Evolutionary conservation across 495 filamentous ascomycete species (phyloP).

Genomic region (Penicillium pancosmium): DNA sequence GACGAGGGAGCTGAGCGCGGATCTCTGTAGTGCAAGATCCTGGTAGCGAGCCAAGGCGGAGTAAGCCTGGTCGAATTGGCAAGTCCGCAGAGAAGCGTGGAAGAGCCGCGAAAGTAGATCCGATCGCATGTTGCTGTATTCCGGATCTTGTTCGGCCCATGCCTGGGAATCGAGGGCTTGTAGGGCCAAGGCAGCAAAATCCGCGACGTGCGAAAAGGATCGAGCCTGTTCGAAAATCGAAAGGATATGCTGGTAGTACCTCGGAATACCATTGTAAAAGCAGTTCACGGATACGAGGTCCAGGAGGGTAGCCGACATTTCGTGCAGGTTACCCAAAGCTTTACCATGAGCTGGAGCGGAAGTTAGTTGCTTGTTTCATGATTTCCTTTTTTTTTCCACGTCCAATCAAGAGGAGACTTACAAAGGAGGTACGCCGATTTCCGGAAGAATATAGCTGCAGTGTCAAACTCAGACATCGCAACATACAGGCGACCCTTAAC

Average conservation of each 20-base stretch:
- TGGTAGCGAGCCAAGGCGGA: constrained; percentile 72
- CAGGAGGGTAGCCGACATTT: constrained; percentile 63
- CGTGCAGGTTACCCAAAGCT: constrained; percentile 48
- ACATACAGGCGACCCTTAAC: constrained; percentile 81
- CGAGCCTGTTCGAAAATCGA: constrained; percentile 77
- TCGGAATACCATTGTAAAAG: constrained; percentile 74
- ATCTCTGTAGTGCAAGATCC: constrained; percentile 65
- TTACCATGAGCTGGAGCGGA: constrained; percentile 41
- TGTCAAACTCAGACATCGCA: constrained; percentile 67
- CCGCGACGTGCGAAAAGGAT: constrained; percentile 75
- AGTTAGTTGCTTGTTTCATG: constrained; percentile 12
- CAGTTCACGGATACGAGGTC: constrained; percentile 69
- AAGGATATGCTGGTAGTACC: constrained; percentile 86
- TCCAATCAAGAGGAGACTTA: constrained; percentile 46
- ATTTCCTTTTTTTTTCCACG: neutral
- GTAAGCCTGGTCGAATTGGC: constrained; percentile 80
- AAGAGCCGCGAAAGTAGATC: constrained; percentile 85
- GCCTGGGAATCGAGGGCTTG: constrained; percentile 57
- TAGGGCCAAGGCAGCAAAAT: constrained; percentile 80
- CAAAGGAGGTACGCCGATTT: constrained; percentile 82
- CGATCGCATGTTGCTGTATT: constrained; percentile 43
- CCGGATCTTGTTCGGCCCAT: constrained; percentile 43
- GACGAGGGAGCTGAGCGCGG: constrained; percentile 67
- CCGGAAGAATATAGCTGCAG: constrained; percentile 76
- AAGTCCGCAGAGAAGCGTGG: constrained; percentile 73